phyloP scores from a whole-genome alignment of 73 alveolate species.

The Paramecium sexaurelia region DNA sequence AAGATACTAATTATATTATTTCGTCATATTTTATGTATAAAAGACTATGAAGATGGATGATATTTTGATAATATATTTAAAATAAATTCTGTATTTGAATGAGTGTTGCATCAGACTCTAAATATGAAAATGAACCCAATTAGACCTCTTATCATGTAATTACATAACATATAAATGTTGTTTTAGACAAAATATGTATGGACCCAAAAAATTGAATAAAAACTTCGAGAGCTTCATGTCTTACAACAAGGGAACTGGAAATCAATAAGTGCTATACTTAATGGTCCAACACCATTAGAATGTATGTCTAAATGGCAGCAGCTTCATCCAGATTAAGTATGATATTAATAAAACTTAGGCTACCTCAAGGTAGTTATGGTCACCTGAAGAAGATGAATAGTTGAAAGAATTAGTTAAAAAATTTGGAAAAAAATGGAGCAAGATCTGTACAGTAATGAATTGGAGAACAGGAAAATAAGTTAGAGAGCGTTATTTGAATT shows the following conservation, averaged over 20 bases:
- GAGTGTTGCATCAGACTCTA: background rate
- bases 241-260: slow-evolving; percentile 18
- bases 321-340: slow-evolving; percentile 50
- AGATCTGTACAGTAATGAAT: slow-evolving; percentile 54
- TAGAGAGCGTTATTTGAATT: slow-evolving; percentile 48
- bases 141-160: background rate
- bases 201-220: background rate
- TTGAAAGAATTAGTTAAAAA: slow-evolving; percentile 9
- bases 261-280: background rate
- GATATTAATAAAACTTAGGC: background rate
- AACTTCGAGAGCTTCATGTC: background rate
- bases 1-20: background rate
- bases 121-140: background rate
- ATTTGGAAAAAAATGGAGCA: slow-evolving; percentile 51
- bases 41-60: background rate
- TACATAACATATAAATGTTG: background rate
- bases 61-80: slow-evolving; percentile 13
- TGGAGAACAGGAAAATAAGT: slow-evolving; percentile 58
- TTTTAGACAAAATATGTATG: background rate
- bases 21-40: background rate
- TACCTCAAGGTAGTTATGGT: background rate
- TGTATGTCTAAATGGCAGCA: background rate
- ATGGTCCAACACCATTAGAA: slow-evolving; percentile 17
- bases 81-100: background rate
- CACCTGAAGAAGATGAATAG: slow-evolving; percentile 41